Evolutionary conservation across 2,329 filamentous ascomycete genomes (phyloP).

Genomic region (Emergomyces pasteurianus): DNA sequence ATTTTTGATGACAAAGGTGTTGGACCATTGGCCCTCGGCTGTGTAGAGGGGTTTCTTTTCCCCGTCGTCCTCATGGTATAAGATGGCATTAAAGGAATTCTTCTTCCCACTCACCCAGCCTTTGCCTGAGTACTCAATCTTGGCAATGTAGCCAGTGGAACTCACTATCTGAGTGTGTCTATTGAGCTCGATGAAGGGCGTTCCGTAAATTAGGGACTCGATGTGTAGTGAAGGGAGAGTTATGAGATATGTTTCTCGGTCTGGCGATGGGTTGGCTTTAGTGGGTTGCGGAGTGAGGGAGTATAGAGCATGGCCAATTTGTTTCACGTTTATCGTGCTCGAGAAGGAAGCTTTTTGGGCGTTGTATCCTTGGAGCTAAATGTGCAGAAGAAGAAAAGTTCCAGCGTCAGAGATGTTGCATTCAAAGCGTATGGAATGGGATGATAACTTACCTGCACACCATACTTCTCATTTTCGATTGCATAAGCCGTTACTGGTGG

Average conservation of each 20-base stretch:
- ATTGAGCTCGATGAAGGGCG: conserved; percentile 83
- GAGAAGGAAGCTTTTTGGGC: conserved; percentile 93
- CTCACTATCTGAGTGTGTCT: conserved; percentile 74
- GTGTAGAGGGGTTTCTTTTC: conserved; percentile 59
- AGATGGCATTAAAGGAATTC: conserved; percentile 67
- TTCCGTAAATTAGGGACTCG: conserved; percentile 65
- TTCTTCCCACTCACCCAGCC: conserved; percentile 95
- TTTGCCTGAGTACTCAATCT: conserved; percentile 86
- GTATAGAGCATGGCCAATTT: conserved; percentile 78
- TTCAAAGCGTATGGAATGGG: not conserved
- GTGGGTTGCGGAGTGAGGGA: conserved; percentile 50
- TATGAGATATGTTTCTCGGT: conserved; percentile 67
- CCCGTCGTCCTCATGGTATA: conserved; percentile 59
- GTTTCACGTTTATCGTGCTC: conserved; percentile 87
- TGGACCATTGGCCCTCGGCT: conserved; percentile 84
- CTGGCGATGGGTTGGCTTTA: conserved; percentile 29
- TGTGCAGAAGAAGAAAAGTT: not conserved
- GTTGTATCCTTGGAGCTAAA: conserved; percentile 65
- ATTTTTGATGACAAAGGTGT: conserved; percentile 65
- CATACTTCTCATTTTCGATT: conserved; percentile 76
- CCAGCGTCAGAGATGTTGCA: not conserved
- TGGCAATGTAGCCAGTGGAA: conserved; percentile 73
- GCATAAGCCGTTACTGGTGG: conserved; percentile 90
- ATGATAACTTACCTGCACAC: conserved; percentile 43
- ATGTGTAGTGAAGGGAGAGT: conserved; percentile 86